These are phyloP conservation scores for Suillus tomentosus DNA, from an alignment of 768 basidiomycete species.

Conservation along the genomic window DNA sequence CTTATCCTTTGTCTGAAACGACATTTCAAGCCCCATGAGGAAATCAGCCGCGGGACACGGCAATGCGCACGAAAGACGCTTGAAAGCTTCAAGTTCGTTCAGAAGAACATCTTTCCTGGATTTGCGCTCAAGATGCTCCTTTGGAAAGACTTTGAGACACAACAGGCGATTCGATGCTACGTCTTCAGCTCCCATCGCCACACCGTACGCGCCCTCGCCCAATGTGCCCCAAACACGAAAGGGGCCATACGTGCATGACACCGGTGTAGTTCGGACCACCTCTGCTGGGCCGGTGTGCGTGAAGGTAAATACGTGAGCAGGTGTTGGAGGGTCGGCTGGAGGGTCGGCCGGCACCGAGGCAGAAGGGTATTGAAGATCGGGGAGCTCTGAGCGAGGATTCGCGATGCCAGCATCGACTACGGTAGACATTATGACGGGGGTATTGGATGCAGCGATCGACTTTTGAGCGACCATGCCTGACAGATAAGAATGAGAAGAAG, in stretches of 20 bases:
- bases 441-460: neutral
- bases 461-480: conserved; percentile 17
- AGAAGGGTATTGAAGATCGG: neutral
- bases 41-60: too few relatives aligned
- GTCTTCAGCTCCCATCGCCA: too few relatives aligned
- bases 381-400: neutral
- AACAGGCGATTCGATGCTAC: too few relatives aligned
- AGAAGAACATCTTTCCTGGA: too few relatives aligned
- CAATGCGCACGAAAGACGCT: too few relatives aligned
- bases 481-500: neutral
- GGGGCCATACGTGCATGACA: too few relatives aligned
- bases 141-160: too few relatives aligned
- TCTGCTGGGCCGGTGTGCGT: neutral
- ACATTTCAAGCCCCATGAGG: conserved; percentile 24
- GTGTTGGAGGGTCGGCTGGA: neutral
- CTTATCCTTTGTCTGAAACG: conserved; percentile 31
- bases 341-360: neutral
- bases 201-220: too few relatives aligned
- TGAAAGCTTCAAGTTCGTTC: too few relatives aligned
- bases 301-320: neutral
- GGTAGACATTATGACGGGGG: neutral
- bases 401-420: too few relatives aligned
- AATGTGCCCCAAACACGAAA: too few relatives aligned
- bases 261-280: neutral
- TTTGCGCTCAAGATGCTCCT: too few relatives aligned